These are phyloP conservation scores for bread wheat (Triticum aestivum) DNA, from an alignment of 176 grass and related monocot species.

Conservation along the genomic window IWGSC_CS_RefSeq_v2.1 NC_057807.1:342359728-342360227, in stretches of 20 bases:
- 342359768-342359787: neutral
- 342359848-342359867: neutral
- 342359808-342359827: neutral
- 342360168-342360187: neutral
- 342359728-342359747: slow-evolving; percentile 36
- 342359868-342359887: slow-evolving; percentile 10
- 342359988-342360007: no score
- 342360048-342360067: no score
- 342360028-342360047: no score
- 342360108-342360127: neutral
- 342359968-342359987: no score
- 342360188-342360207: neutral
- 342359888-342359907: no score
- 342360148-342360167: neutral
- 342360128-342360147: neutral
- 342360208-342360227: no score
- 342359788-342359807: neutral
- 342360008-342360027: no score
- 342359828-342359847: neutral
- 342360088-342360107: no score
- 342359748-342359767: neutral
- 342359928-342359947: no score
- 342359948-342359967: neutral
- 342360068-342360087: no score
- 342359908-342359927: neutral